Base-by-base conservation (phyloP, 1,284 basidiomycete species). In the Anthracocystis setariae region DNA sequence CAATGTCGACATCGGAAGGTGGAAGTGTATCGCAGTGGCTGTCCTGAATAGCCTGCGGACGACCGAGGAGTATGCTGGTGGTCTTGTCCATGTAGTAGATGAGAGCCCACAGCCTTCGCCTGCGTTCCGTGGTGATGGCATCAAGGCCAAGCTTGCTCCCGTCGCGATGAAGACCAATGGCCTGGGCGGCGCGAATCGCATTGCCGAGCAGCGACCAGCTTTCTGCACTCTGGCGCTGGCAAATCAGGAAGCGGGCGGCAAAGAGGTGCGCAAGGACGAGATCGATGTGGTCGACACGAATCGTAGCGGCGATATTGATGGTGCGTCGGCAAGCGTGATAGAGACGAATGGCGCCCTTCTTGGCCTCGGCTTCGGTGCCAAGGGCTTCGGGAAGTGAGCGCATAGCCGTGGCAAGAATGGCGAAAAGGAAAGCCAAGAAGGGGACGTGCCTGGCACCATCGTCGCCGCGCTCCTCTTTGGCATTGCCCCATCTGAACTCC, bases 171-270 rank as follows among this genome's bases (percentile, higher is more conserved):
- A 97, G 84, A 17, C 94, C 94, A 38, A 97, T 89, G 1, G 94
- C 94, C 81, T 96, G 94, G 12, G 94, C 94, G 15, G 93, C 96
- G 52, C 94, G 86, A 18, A 97, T 89, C 38, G 93, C 93, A 1
- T 92, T 93, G 46, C 94, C 94, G 12, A 97, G 86, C 78, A 94
- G 92, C 79, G 92, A 93, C 93, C 94, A 97, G 79, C 92, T 94
- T 84, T 96, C 94, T 5, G 92, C 92, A 73, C 92, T 91, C 53
- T 91, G 88, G 39, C 92, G 88, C 79, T 92, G 90, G 77, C 94
- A 90, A 2, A 93, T 93, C 52, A 96, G 86, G 84, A 95, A 96
- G 52, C 94, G 89, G 21, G 93, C 92, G 92, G 81, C 76, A 27
- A 79, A 74, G 18, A 79, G 56, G 25, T 80, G 75, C 0, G 79